Base-by-base conservation (phyloP, 2,329 filamentous ascomycete species). In the Aspergillus bombycis region DNA sequence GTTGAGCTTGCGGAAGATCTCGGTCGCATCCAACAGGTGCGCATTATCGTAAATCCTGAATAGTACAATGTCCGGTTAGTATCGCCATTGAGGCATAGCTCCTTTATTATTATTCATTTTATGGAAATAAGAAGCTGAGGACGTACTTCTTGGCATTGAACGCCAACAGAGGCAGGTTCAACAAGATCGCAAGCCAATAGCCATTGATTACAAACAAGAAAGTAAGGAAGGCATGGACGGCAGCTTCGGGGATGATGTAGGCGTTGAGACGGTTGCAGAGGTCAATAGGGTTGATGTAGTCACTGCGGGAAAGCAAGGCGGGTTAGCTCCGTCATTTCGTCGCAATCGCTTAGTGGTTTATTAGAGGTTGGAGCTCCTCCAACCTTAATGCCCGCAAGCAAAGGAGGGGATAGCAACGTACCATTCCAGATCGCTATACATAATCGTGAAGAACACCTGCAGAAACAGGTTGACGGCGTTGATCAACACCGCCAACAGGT, bases 391-490 rank as follows among this genome's bases (percentile, higher is more conserved):
- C 21, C 23, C 3, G 14, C 11, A 21, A 48, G 23, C n/a, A 23
- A 48, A 30, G 34, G 41, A 34, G 21, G 14, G 23, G 38, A n/a
- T n/a, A 16, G 23, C 23, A n/a, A 85, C 92, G 76, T 84, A 96
- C 94, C 95, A 99, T 91, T 99, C 95, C 75, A 99, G 83, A 86
- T 99, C 95, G 82, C 93, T 97, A 84, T 98, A 99, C 96, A 99
- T 99, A 78, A 99, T 99, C 63, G 95, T 99, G 85, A 99, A 99
- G 88, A 99, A 99, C 74, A 99, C 95, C 85, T 99, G 96, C 63
- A 99, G 87, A 83, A 99, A 99, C 77, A 99, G 88, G 86, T 99
- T 99, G 88, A 99, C 94, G 84, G 95, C 95, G 85, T 99, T 99
- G 86, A 99, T 96, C 79, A 99, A 88, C 81, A 99, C 96, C 83